Evolutionary conservation across 495 filamentous ascomycete species (phyloP), one percentile per base, ranked within the genome.

Genomic region (Aspergillus nidulans): DNA sequence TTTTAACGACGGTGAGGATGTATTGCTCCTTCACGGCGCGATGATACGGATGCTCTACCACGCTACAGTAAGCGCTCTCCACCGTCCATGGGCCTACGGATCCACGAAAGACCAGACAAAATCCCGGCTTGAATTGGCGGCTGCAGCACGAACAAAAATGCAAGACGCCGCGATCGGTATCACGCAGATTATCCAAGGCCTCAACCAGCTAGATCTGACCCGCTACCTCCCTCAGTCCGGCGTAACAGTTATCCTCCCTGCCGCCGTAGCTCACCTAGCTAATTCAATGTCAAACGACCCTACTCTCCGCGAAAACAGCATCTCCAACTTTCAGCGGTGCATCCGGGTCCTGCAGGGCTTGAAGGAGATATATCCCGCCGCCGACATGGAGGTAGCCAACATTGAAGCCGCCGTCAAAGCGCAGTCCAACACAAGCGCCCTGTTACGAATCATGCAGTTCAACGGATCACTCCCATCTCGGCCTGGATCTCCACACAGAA

Each of bases 41-140:
- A 81, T 95, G 55, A 71, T 96, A 20, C 86, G 91, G 65, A 90
- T 95, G 87, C 80, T 91, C 1, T 92, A 91, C 60, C 88, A 87
- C 68, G 89, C 90, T 7, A 91, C 91, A 6, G 77, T 90, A 42
- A 91, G 88, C 40, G 90, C 90, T 5, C 80, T 96, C 16, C 88
- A 96, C 65, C 79, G 90, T 18, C 91, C 91, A 15, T 89, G 91
- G 61, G 88, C 64, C 66, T 88, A 49, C 76, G 80, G n/a, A 9
- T 70, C 78, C 2, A 75, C 68, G 3, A 71, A 81, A 45, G 63
- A 71, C 46, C 63, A 69, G 50, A 76, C 81, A 7, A 72, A 74
- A 53, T 55, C 72, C 3, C 65, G 70, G 0, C 47, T 58, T 4
- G 65, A 73, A 32, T 54, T 67, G 59, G 67, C 64, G 47, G 77